phyloP scores from a whole-genome alignment of 2,329 filamentous ascomycete species.

The Ceratocystis colombiana region DNA sequence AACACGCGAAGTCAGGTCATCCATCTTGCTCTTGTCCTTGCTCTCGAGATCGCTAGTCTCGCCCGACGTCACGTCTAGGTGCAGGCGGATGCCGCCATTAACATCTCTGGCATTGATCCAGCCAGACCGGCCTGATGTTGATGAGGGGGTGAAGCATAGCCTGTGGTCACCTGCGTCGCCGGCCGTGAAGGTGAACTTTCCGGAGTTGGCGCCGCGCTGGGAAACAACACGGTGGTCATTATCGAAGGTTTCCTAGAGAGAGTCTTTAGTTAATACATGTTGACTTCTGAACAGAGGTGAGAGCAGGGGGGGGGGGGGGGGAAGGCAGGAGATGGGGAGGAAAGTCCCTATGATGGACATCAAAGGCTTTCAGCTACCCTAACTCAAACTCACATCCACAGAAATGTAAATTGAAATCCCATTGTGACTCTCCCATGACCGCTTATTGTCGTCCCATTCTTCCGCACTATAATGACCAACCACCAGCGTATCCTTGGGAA shows the following conservation, averaged over 20 bases:
- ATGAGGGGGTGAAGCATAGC: slow-evolving; percentile 84
- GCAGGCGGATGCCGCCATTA: slow-evolving; percentile 71
- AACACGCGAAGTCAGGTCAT: slow-evolving; percentile 78
- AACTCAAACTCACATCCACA: slow-evolving; percentile 55
- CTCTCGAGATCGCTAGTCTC: slow-evolving; percentile 90
- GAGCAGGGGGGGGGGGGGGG: too few species aligned
- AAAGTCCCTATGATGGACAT: too few species aligned
- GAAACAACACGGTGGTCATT: slow-evolving; percentile 93
- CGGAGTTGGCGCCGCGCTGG: slow-evolving; percentile 63
- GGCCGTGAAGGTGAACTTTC: slow-evolving; percentile 91
- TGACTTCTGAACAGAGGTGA: not conserved
- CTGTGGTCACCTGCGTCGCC: slow-evolving; percentile 92
- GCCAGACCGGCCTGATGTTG: slow-evolving; percentile 55
- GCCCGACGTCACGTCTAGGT: slow-evolving; percentile 84
- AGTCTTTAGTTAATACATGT: slow-evolving; percentile 13
- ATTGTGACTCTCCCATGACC: slow-evolving; percentile 60
- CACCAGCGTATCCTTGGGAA: slow-evolving; percentile 93
- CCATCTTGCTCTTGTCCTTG: slow-evolving; percentile 84
- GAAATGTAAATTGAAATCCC: slow-evolving; percentile 79
- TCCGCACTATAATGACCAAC: slow-evolving; percentile 85
- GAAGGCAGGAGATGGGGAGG: too few species aligned
- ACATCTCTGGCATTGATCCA: slow-evolving; percentile 59
- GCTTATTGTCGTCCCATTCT: slow-evolving; percentile 64
- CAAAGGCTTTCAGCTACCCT: not conserved
- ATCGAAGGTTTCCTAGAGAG: slow-evolving; percentile 74